Base-by-base conservation (phyloP, 441 rosid species). In the Adansonia rubrostipa region DNA sequence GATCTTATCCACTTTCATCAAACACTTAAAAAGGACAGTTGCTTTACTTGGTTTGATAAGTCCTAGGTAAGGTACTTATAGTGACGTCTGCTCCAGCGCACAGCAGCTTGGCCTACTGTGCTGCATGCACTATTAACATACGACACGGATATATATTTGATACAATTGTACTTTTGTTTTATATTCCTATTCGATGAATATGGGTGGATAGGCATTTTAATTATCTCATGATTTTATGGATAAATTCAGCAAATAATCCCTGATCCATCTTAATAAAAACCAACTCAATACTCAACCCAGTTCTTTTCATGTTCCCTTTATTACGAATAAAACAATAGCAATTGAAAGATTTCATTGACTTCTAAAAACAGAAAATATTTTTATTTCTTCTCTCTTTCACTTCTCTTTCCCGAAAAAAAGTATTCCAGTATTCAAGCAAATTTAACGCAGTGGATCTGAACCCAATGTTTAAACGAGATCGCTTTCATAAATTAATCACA, bases 1-100 rank as follows among this genome's bases (percentile, higher is more conserved):
- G 76, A 78, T 56, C 81, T 81, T 84, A 84, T 84, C 80, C 74
- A 13, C 20, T 48, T 19, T 65, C 0, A 50, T 13, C 28, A 7
- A 53, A 24, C 58, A 13, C 22, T 5, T 10, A 24, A 51, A 19
- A 7, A 40, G 9, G 60, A 3, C 58, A 57, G 28, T 20, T 8
- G 63, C 20, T 20, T 58, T 14, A 51, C 57, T 51, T 51, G 57
- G 17, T 19, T 36, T 19, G 11, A 5, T 57, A 57, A 57, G 11
- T 57, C 22, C 28, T 24, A 58, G 73, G 73, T 68, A 4, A 5
- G 54, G 17, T 1, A 20, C 22, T 40, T 15, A 40, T 56, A 56
- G 61, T 1, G 61, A 9, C 11, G 66, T 62, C 67, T 5, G 19
- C 17, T 28, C 4, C 45, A 28, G 6, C 3, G 40, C 44, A 3